Conservation (phyloP, 2,329 filamentous ascomycete genomes). For the Aspergillus sp. region DNA sequence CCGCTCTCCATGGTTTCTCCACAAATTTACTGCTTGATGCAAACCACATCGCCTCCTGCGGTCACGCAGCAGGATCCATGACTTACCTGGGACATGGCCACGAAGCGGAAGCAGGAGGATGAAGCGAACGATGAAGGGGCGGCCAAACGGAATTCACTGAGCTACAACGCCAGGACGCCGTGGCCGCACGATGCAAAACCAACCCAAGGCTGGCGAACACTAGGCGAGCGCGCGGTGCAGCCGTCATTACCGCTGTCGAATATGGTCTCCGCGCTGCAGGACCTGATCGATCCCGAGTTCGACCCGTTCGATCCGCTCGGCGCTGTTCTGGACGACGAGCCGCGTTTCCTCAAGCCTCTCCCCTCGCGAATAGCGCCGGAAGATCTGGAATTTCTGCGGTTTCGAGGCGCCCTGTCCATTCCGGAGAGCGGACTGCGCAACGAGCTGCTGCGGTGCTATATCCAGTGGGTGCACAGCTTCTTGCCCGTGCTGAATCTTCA, state of each 20-base stretch:
- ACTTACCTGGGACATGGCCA: constrained; percentile 12
- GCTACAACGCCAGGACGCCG: constrained; percentile 21
- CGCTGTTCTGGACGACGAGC: constrained; percentile 30
- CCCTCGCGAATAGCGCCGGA: constrained; percentile 64
- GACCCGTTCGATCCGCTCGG: constrained; percentile 30
- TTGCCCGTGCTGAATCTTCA: constrained; percentile 70
- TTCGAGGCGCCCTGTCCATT: constrained; percentile 69
- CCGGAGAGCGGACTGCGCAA: constrained; percentile 60
- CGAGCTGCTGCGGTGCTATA: constrained; percentile 66
- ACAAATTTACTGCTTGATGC: constrained; percentile 2
- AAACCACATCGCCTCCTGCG: not conserved
- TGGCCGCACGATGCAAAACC: constrained; percentile 22
- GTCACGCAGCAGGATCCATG: too few relatives aligned
- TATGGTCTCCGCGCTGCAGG: constrained; percentile 30
- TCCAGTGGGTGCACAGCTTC: constrained; percentile 80
- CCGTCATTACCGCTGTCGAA: constrained; percentile 25
- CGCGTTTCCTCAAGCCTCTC: constrained; percentile 64
- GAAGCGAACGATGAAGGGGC: constrained; percentile 10
- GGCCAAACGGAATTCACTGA: constrained; percentile 16
- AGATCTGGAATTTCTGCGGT: constrained; percentile 67
- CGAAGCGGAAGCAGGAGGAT: constrained; percentile 20
- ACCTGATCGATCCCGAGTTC: constrained; percentile 31
- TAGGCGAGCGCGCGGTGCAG: constrained; percentile 21
- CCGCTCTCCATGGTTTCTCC: not conserved
- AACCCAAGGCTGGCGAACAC: constrained; percentile 17